Evolutionary conservation across 208 protist genomes (phyloP), one percentile per base, ranked within the genome.

Genomic region (Angomonas ambiguus): DNA sequence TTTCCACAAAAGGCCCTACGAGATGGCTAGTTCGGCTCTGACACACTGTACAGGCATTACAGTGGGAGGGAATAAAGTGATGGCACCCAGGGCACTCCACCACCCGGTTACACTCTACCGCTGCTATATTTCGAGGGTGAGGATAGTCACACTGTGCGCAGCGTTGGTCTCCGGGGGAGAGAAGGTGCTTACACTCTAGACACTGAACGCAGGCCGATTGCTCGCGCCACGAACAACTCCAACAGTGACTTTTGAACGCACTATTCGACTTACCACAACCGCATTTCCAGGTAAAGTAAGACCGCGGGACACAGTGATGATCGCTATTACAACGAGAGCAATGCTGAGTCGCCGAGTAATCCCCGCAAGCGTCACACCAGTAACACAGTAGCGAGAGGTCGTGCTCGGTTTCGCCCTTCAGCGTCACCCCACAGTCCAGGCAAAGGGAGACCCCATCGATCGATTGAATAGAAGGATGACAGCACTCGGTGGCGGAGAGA

Each of bases 261-360:
- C 58, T 51, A 45, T 91, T 91, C 5, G 5, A 13, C 20, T 72
- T 75, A 0, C 87, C 87, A 38, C 87, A 94, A 16, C 84, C 82
- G 75, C 87, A 94, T 1, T 35, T 25, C 87, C 87, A 94, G 28
- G 70, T 72, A 62, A 91, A 91, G 62, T 79, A 87, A 20, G 68
- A 69, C 3, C 28, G 55, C 16, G 57, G 57, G 10, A 61, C 71
- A 33, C 6, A 45, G 6, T 45, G 33, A 59, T 64, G 71, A 62
- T 20, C 34, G 48, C 20, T 56, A 18, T 27, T n/a, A 6, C 27
- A 32, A 1, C 13, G 56, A 1, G 5, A 8, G 27, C 22, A 16
- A 16, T 2, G 8, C 11, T 25, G 2, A 10, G 8, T 8, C 10
- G 57, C 22, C 34, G 51, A 42, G 45, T 67, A 58, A 20, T 49